These are phyloP conservation scores for Lippia alba DNA, from an alignment of 305 asterid species.

Conservation along the genomic window DNA sequence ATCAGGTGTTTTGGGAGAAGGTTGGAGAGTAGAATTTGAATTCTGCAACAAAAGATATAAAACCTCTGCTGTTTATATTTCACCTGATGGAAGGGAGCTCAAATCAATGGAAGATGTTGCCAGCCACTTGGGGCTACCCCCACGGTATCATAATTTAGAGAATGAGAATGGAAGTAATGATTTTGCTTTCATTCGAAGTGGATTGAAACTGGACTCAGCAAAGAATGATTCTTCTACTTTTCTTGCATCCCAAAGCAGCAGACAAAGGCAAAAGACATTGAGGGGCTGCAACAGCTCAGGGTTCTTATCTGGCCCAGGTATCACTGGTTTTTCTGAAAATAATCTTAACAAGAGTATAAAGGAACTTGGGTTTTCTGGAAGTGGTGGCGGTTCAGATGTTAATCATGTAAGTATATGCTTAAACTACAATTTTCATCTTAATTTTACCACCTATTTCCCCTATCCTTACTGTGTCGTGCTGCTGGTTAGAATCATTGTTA, in stretches of 20 bases:
- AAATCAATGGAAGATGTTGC: constrained; percentile 85
- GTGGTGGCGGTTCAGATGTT: constrained; percentile 30
- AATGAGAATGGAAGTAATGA: constrained; percentile 50
- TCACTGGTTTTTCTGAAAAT: constrained; percentile 31
- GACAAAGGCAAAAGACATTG: constrained; percentile 48
- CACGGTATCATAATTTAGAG: constrained; percentile 42
- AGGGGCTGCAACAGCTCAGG: constrained; percentile 44
- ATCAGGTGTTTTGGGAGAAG: constrained; percentile 71
- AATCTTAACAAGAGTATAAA: constrained; percentile 18
- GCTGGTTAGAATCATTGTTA: constrained; percentile 17
- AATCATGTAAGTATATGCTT: constrained; percentile 42
- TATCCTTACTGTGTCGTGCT: constrained; percentile 12
- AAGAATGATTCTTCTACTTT: constrained; percentile 55
- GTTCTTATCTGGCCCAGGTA: constrained; percentile 43
- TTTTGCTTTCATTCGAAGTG: constrained; percentile 41
- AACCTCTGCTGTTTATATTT: constrained; percentile 68
- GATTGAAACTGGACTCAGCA: constrained; percentile 39
- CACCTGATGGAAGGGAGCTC: constrained; percentile 80
- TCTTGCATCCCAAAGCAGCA: constrained; percentile 41
- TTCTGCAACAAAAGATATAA: constrained; percentile 52
- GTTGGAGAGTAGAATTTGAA: constrained; percentile 84
- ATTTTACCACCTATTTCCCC: constrained; percentile 6
- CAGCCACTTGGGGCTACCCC: constrained; percentile 62
- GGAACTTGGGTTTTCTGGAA: constrained; percentile 29
- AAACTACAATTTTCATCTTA: constrained; percentile 7